A percentile compares a stretch with the other conserved stretches of the same genome.
Evolutionary conservation across 306 rosid genomes (phyloP).

Genomic region (Lathyrus oleraceus): DNA sequence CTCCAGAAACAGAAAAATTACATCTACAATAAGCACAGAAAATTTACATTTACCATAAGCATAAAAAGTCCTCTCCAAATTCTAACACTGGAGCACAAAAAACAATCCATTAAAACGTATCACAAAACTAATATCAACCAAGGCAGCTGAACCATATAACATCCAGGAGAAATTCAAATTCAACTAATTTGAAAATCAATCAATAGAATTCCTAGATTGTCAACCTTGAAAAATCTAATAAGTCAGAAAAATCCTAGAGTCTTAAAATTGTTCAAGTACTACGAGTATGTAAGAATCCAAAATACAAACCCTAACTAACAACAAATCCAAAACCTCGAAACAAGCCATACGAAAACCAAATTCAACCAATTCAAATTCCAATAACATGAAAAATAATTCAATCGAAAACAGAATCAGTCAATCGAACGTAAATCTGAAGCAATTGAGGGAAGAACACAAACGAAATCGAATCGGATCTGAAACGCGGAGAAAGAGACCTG

Average conservation of each 20-base stretch:
- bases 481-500: conserved; percentile 49
- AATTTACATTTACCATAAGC: too few relatives aligned
- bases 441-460: not conserved
- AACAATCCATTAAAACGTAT: not conserved
- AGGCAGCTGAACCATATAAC: not conserved
- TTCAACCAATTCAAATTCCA: conserved; percentile 4
- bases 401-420: not conserved
- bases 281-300: not conserved
- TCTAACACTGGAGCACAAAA: too few relatives aligned
- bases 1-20: not conserved
- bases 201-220: not conserved
- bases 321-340: not conserved
- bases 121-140: conserved; percentile 3
- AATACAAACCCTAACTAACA: conserved; percentile 28
- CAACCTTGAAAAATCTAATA: not conserved
- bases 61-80: not conserved
- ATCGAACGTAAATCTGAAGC: not conserved
- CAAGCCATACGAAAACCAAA: not conserved
- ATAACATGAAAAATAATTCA: not conserved
- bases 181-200: conserved; percentile 1
- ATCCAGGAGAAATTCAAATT: not conserved
- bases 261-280: not conserved
- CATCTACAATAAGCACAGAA: not conserved
- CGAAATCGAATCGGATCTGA: conserved; percentile 34
- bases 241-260: not conserved